Percentiles rank a stretch among this genome's conserved stretches.
Conservation (phyloP, 169 alveolate genomes). For the Eimeria falciformis region DNA sequence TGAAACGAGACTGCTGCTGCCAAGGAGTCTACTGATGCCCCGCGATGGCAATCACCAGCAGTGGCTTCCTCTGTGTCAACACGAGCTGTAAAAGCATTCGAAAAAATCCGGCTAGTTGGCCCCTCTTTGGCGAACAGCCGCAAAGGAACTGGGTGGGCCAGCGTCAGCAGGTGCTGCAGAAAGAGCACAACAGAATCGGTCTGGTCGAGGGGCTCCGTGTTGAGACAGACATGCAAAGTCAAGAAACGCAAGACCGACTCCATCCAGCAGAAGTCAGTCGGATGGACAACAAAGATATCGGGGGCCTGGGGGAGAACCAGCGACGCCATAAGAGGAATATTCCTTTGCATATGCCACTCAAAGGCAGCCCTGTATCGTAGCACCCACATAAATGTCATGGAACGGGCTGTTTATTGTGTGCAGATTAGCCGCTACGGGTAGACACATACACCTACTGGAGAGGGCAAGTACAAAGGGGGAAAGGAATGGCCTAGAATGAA, state of each 20-base stretch:
- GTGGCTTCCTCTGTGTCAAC: background rate
- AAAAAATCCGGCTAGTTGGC: background rate
- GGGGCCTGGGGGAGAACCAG: constrained; percentile 76
- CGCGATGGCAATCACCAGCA: background rate
- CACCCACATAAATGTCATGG: background rate
- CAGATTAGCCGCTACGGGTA: too few species aligned
- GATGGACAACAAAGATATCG: constrained; percentile 76
- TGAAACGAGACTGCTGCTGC: background rate
- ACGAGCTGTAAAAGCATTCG: background rate
- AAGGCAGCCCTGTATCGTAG: constrained; percentile 69
- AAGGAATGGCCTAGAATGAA: too few species aligned
- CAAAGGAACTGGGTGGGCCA: constrained; percentile 78
- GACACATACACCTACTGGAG: too few species aligned
- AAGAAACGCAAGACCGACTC: constrained; percentile 81
- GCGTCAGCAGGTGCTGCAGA: constrained; percentile 81
- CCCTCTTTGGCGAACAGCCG: background rate
- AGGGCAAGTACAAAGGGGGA: too few species aligned
- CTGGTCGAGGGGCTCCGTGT: constrained; percentile 80
- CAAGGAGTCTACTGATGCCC: background rate
- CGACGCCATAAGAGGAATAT: constrained; percentile 71
- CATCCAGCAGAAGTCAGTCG: constrained; percentile 82
- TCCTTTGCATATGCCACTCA: constrained; percentile 77
- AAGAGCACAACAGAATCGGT: constrained; percentile 80
- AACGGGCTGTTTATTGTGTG: too few species aligned
- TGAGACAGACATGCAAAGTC: constrained; percentile 82